Evolutionary conservation across 2,329 filamentous ascomycete genomes (phyloP).

Genomic region (Fusarium pininemorale): DNA sequence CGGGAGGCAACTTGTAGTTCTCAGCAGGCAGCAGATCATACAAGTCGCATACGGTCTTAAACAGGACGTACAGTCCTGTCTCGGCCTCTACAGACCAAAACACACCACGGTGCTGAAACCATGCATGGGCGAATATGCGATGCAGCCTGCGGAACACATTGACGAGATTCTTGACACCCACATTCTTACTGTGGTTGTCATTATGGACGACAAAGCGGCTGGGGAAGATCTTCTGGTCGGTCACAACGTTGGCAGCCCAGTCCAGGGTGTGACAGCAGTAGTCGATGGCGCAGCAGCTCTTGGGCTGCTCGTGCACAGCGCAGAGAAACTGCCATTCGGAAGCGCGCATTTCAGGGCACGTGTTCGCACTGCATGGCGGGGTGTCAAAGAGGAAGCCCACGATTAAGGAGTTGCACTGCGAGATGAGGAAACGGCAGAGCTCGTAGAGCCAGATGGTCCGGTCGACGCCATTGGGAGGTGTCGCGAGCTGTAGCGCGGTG

Average conservation of each 20-base stretch:
- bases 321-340: conserved; percentile 99
- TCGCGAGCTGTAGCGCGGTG: conserved; percentile 78
- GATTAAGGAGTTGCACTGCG: conserved; percentile 92
- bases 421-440: conserved; percentile 93
- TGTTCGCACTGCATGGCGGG: conserved; percentile 86
- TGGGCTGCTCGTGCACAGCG: conserved; percentile 95
- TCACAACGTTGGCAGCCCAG: conserved; percentile 95
- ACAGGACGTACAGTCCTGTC: conserved; percentile 94
- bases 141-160: conserved; percentile 96
- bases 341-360: conserved; percentile 97
- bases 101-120: conserved; percentile 95
- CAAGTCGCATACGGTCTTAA: conserved; percentile 95
- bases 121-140: conserved; percentile 96
- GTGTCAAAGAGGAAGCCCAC: conserved; percentile 91
- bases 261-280: conserved; percentile 99
- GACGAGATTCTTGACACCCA: conserved; percentile 83
- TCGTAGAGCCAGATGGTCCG: conserved; percentile 96
- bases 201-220: conserved; percentile 74
- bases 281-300: conserved; percentile 97
- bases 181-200: conserved; percentile 67
- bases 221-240: conserved; percentile 94
- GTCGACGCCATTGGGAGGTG: conserved; percentile 83
- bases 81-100: conserved; percentile 94
- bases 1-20: conserved; percentile 93
- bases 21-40: conserved; percentile 91